These are phyloP conservation scores for Boletus sp. DNA, from an alignment of 1,284 basidiomycete species.

Conservation along the genomic window DNA sequence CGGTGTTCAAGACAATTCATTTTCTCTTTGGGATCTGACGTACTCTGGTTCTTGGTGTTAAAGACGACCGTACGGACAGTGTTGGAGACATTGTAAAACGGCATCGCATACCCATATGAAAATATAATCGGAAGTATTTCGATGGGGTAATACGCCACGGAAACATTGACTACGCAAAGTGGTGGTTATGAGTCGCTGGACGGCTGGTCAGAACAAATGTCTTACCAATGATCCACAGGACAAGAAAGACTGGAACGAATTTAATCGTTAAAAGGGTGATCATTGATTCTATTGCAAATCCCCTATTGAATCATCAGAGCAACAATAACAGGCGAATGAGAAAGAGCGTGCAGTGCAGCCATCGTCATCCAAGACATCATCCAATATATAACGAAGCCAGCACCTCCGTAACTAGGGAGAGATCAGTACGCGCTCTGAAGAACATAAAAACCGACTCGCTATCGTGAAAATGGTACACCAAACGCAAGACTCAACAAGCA, in stretches of 20 bases:
- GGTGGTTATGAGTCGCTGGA: neutral
- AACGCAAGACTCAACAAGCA: conserved; percentile 65
- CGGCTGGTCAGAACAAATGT: neutral
- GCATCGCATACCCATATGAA: conserved; percentile 63
- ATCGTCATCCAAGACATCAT: conserved; percentile 66
- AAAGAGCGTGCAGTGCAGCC: conserved; percentile 45
- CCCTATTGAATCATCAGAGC: conserved; percentile 31
- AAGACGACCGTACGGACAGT: conserved; percentile 66
- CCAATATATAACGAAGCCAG: conserved; percentile 74
- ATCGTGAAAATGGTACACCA: conserved; percentile 52
- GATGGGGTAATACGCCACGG: conserved; percentile 60
- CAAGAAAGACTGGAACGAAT: conserved; percentile 58
- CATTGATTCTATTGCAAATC: conserved; percentile 61
- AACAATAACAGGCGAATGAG: neutral
- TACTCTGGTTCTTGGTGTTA: conserved; percentile 58
- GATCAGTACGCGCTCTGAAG: conserved; percentile 3
- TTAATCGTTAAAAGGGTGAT: conserved; percentile 51
- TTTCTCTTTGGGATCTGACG: conserved; percentile 19
- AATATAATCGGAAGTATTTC: conserved; percentile 65
- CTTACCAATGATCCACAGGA: conserved; percentile 65
- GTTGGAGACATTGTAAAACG: conserved; percentile 67
- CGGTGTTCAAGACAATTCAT: conserved; percentile 2
- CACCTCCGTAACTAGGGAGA: conserved; percentile 39
- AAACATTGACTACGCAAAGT: conserved; percentile 54
- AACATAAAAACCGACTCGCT: conserved; percentile 28